phyloP scores from a whole-genome alignment of 352 stramenopile species.

The Phytopythium sindhum region DNA sequence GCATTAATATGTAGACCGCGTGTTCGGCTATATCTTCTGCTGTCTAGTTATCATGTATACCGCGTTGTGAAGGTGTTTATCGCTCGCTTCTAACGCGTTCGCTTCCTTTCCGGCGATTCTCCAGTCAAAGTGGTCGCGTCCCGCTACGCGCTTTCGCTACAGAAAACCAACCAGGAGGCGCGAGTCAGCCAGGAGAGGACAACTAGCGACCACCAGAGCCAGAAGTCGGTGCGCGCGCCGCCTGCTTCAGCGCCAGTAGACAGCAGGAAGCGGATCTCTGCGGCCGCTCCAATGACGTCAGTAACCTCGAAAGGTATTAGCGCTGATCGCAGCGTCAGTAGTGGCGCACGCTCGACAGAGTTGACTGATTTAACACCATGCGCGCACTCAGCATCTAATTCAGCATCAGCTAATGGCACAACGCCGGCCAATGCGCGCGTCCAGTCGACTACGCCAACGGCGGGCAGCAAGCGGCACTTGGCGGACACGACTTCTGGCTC shows the following conservation, averaged over 20 bases:
- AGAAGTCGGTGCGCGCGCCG: neutral
- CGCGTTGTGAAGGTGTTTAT: neutral
- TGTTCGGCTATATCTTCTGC: neutral
- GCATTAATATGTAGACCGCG: neutral
- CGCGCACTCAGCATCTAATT: neutral
- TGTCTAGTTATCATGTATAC: neutral
- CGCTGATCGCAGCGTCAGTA: neutral
- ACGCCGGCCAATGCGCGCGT: neutral
- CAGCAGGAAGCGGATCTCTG: neutral
- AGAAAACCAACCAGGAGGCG: slow-evolving; percentile 34
- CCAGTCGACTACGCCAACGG: neutral
- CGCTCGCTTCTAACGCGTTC: neutral
- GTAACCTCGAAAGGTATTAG: too few relatives aligned
- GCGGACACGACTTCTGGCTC: neutral
- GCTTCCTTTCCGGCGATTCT: neutral
- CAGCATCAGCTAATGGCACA: neutral
- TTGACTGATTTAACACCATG: neutral
- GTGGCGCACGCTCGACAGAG: neutral
- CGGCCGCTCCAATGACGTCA: neutral
- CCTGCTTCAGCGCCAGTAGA: neutral
- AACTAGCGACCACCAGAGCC: neutral
- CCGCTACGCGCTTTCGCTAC: slow-evolving; percentile 49
- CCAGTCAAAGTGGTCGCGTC: slow-evolving; percentile 61
- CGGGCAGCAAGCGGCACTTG: slow-evolving; percentile 4
- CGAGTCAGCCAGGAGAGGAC: neutral